Evolutionary conservation across 2,329 filamentous ascomycete genomes (phyloP), one percentile per base, ranked within the genome.

Genomic region (Alternaria tenuissima): DNA sequence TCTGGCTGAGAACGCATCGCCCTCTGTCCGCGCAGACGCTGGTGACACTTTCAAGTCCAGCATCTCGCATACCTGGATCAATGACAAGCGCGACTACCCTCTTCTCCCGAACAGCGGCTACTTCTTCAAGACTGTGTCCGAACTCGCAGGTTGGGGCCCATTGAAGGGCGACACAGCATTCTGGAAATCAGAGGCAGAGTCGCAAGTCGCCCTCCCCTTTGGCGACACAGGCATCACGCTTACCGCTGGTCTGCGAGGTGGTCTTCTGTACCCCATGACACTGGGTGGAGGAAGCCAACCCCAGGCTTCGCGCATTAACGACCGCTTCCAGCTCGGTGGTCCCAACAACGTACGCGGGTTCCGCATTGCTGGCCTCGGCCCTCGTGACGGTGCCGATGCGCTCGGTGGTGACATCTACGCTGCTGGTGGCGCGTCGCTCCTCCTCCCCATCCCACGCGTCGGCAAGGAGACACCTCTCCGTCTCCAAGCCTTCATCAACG

Each of bases 341-440:
- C 94, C 95, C 4, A 97, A 93, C 3, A 94, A 97, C 74, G 92
- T 99, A 14, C 91, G 95, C 56, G 95, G 95, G 2, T 99, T 99
- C 84, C 89, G 93, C 60, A 87, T 96, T 22, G 91, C 90, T 20
- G 95, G 95, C 1, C 85, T 99, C 6, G 95, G 95, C 8, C 94
- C 95, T 4, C 90, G 91, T 64, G 94, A 98, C 72, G 92, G 93
- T 1, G 78, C 83, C 18, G 94, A 99, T 79, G 89, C 94, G 0
- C 88, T 97, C 0, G 95, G 95, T 12, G 95, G 95, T 24, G 95
- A 99, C 76, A 82, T 97, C 11, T 98, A 94, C 76, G 92, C 94
- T 18, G 95, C 95, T 3, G 94, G 91, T 43, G 93, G 93, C 70
- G 89, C 94, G 16, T 95, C 93, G 66, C 82, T 98, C 62, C 87